These are phyloP conservation scores for Zygosaccharomyces pseudorouxii DNA, from an alignment of 805 yeast genomes.

Conservation along the genomic window DNA sequence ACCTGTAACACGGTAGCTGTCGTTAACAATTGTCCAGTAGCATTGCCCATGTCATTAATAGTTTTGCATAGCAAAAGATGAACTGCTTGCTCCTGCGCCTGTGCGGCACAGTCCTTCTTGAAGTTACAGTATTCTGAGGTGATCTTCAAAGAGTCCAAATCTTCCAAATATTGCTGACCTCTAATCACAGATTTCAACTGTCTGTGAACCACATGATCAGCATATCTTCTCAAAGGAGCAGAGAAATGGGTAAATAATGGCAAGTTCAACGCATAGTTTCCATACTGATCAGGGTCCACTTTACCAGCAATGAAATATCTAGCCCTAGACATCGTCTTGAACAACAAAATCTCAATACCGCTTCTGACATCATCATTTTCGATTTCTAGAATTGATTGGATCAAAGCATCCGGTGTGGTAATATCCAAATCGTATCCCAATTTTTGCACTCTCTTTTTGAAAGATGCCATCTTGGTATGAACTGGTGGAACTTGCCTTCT, in stretches of 20 bases:
- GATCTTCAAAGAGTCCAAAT: conserved; percentile 66
- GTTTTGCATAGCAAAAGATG: conserved; percentile 82
- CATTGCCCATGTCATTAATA: conserved; percentile 63
- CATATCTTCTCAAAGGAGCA: conserved; percentile 88
- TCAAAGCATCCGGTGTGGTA: conserved; percentile 62
- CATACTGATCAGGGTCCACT: conserved; percentile 69
- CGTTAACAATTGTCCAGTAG: conserved; percentile 76
- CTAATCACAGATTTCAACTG: conserved; percentile 70
- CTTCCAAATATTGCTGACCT: conserved; percentile 43
- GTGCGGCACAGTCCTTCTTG: conserved; percentile 88
- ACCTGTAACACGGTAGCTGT: conserved; percentile 88
- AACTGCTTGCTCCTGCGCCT: conserved; percentile 92
- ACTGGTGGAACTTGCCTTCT: conserved; percentile 88
- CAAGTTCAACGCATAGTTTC: conserved; percentile 75
- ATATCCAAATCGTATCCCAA: conserved; percentile 71
- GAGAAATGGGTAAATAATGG: conserved; percentile 91
- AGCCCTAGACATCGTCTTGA: conserved; percentile 79
- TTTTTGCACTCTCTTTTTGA: conserved; percentile 63
- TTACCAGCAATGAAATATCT: conserved; percentile 86
- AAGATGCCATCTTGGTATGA: conserved; percentile 70
- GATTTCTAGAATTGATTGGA: conserved; percentile 62
- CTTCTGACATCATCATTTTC: conserved; percentile 58
- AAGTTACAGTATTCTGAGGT: conserved; percentile 91
- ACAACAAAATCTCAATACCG: conserved; percentile 73
- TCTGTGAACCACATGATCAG: conserved; percentile 88